Base-by-base conservation (phyloP, 176 grass and related monocot genomes). In the Rhynchospora breviuscula region DNA sequence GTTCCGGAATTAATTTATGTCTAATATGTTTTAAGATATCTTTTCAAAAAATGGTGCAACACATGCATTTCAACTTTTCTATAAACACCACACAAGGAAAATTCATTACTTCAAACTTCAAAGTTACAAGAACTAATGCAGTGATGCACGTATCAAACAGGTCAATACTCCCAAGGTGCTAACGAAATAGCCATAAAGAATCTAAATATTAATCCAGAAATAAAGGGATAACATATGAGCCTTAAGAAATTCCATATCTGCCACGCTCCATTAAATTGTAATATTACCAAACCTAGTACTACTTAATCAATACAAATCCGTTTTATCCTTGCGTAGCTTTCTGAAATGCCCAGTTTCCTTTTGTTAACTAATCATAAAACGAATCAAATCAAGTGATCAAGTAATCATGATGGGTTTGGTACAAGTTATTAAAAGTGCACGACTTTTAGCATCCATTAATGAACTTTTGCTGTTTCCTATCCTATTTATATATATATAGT, bases 401-500 rank as follows among this genome's bases (percentile, higher is more conserved):
- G 22, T 65, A 65, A 82, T 67, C 9, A 82, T 49, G 35, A 52
- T 51, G 45, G 14, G 52, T 47, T n/a, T 52, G 33, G 48, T 77
- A 49, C 23, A 56, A 29, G 4, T 31, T 22, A 31, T 52, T 53
- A 53, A 15, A 53, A 53, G 5, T 48, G 29, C 45, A 45, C 79
- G 59, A 76, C 31, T 65, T 65, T 25, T 66, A 82, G 13, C 43
- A 82, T 18, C 19, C 18, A 81, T 25, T 17, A 82, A 64, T 51
- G 60, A 67, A 51, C 21, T 65, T 22, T 67, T 62, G 18, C 23
- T 31, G 23, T 53, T 77, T 77, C 22, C 49, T 54, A 6, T 71
- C 17, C 67, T 71, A 71, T 77, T 31, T 77, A 82, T 82, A 81
- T 80, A 43, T 77, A 82, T 82, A 81, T 80, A 43, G 54, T 21